Evolutionary conservation across 805 yeast genomes (phyloP).

Genomic region (Candida pseudoglaebosa): DNA sequence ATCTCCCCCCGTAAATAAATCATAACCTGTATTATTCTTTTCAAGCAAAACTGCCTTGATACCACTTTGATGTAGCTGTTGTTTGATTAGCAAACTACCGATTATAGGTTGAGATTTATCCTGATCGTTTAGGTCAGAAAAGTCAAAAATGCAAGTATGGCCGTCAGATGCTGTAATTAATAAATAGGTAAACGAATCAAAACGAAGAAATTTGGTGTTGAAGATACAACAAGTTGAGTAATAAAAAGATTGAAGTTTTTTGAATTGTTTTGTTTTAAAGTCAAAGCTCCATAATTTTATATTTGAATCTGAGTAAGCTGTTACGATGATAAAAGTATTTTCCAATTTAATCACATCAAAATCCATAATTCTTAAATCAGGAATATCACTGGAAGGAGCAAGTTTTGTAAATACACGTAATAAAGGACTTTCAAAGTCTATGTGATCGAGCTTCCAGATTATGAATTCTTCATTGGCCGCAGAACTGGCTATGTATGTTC

Average conservation of each 20-base stretch:
- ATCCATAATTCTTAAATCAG: slow-evolving; percentile 90
- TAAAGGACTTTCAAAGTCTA: slow-evolving; percentile 34
- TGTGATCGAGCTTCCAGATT: slow-evolving; percentile 62
- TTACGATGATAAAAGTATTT: slow-evolving; percentile 50
- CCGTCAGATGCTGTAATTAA: slow-evolving; percentile 84
- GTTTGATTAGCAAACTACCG: slow-evolving; percentile 31
- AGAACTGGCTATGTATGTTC: slow-evolving; percentile 43
- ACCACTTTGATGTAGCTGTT: slow-evolving; percentile 79
- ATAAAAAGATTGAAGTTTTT: slow-evolving; percentile 40
- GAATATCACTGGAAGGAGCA: slow-evolving; percentile 52
- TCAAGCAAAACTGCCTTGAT: slow-evolving; percentile 53
- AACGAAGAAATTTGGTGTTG: slow-evolving; percentile 47
- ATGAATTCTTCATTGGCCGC: slow-evolving; percentile 88
- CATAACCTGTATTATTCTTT: slow-evolving; percentile 12
- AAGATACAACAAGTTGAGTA: slow-evolving; percentile 79
- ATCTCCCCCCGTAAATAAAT: slow-evolving; percentile 81
- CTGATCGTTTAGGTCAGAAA: slow-evolving; percentile 21
- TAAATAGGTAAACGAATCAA: slow-evolving; percentile 27
- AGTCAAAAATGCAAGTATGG: slow-evolving; percentile 56
- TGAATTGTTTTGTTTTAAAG: slow-evolving; percentile 32
- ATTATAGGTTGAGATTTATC: slow-evolving; percentile 9
- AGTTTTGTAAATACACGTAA: slow-evolving; percentile 50
- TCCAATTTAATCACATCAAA: slow-evolving; percentile 49
- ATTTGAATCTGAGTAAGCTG: slow-evolving; percentile 83
- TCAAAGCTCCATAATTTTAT: slow-evolving; percentile 62